Evolutionary conservation across 345 rosid species (phyloP), one percentile per base, ranked within the genome.

Genomic region (Euphorbia pulcherrima): DNA sequence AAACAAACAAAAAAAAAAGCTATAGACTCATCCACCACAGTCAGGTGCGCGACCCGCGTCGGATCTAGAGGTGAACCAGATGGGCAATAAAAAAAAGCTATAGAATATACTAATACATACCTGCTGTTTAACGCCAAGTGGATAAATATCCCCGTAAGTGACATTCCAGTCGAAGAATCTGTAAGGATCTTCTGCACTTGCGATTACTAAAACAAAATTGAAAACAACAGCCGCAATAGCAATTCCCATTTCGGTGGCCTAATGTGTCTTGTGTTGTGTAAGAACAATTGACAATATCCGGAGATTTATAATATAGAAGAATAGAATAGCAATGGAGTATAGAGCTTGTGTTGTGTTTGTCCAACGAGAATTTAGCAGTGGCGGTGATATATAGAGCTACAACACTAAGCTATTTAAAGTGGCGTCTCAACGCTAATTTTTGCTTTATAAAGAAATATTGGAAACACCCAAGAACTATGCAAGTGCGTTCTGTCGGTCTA

Each of bases 121-220:
- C 90, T 83, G 87, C 68, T 92, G 97, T 37, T 77, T 84, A 60
- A 87, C 82, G 18, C 96, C 97, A 13, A 92, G 89, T 1, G 96
- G 97, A 67, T 67, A 86, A 23, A 89, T 86, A 62, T 81, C 87
- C 17, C 96, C 93, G 60, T 89, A 89, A n/a, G 93, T 86, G 11
- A 92, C 88, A 72, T 83, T 92, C 96, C 96, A 92, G 70, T 78
- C 80, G 64, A 75, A 87, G 77, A 85, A 92, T 64, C 90, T 71
- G 81, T 89, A 87, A 17, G 97, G 93, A 70, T 80, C 82, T 55
- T 87, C 96, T 8, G 84, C 84, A 27, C 11, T 68, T 61, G 75
- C 85, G 62, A 60, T 23, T 2, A 74, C 50, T 18, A 44, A 14
- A 12, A 44, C 11, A 16, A 44, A 11, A 44, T 18, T 12, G 1